A percentile compares a stretch with the other conserved stretches of the same genome.
These are phyloP conservation scores for Penicillium riverlandense DNA, from an alignment of 495 filamentous ascomycete species.

Conservation along the genomic window DNA sequence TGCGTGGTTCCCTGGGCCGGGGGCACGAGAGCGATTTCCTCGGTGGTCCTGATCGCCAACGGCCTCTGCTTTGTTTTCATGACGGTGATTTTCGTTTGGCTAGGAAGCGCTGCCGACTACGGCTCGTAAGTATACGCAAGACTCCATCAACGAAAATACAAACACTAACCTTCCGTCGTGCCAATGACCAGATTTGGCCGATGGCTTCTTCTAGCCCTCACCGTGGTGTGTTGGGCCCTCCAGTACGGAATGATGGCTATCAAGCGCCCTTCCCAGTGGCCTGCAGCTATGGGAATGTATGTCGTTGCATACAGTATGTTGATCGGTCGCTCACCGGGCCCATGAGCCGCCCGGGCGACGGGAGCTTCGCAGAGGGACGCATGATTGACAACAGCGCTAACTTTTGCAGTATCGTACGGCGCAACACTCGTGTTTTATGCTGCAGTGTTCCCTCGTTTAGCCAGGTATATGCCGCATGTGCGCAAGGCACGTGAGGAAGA, in stretches of 20 bases:
- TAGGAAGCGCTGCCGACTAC: slow-evolving; percentile 44
- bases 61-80: slow-evolving; percentile 45
- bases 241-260: slow-evolving; percentile 43
- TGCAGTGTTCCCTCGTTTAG: slow-evolving; percentile 40
- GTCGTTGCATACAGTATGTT: slow-evolving; percentile 30
- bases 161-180: too few species aligned
- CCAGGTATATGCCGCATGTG: slow-evolving; percentile 41
- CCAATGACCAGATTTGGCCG: slow-evolving; percentile 24
- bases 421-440: slow-evolving; percentile 44
- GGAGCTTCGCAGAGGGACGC: too few species aligned
- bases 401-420: slow-evolving; percentile 27
- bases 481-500: slow-evolving; percentile 40
- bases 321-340: too few species aligned
- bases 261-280: slow-evolving; percentile 38
- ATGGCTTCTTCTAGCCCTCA: slow-evolving; percentile 41
- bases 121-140: slow-evolving; percentile 13
- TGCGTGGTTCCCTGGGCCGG: slow-evolving; percentile 42
- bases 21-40: slow-evolving; percentile 35
- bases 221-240: slow-evolving; percentile 40
- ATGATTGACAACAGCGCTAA: too few species aligned
- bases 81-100: slow-evolving; percentile 42
- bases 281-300: slow-evolving; percentile 40
- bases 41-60: slow-evolving; percentile 42
- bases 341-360: too few species aligned
- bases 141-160: too few species aligned